Evolutionary conservation across 2,329 filamentous ascomycete genomes (phyloP).

Genomic region (Fusarium tjaetaba): DNA sequence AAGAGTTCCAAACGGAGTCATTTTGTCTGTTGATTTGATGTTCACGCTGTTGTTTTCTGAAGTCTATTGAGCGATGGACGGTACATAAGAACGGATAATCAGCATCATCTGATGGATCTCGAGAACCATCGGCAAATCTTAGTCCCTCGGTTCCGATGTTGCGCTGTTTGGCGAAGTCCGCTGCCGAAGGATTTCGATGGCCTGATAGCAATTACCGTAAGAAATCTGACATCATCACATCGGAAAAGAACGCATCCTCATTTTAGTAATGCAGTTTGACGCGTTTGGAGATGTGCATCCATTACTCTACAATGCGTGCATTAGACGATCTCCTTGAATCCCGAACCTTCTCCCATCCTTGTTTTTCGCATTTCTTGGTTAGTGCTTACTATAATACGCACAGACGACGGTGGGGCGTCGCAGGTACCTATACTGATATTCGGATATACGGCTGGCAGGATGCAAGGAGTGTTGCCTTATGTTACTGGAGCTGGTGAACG

Average conservation of each 20-base stretch:
- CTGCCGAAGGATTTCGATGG: not conserved
- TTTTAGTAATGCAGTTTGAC: not conserved
- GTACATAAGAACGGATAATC: not conserved
- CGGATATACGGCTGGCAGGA: not conserved
- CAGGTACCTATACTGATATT: too few relatives aligned
- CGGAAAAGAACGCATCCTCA: not conserved
- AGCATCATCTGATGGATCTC: not conserved
- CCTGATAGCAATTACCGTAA: not conserved
- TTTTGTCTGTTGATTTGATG: not conserved
- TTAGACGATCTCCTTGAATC: not conserved
- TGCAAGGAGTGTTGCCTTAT: not conserved
- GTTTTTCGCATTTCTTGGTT: not conserved
- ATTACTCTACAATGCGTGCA: not conserved
- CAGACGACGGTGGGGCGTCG: not conserved
- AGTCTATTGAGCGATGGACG: not conserved
- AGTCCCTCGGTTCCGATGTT: not conserved
- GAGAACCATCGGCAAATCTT: not conserved
- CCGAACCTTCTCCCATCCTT: not conserved
- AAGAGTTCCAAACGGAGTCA: not conserved
- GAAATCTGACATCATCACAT: not conserved
- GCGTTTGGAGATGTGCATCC: not conserved
- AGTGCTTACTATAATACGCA: not conserved
- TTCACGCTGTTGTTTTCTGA: not conserved
- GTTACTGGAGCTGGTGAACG: not conserved
- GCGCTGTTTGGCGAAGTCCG: not conserved